These are phyloP conservation scores for Leccinellum luteum DNA, from an alignment of 768 basidiomycete species.

Conservation along the genomic window DNA sequence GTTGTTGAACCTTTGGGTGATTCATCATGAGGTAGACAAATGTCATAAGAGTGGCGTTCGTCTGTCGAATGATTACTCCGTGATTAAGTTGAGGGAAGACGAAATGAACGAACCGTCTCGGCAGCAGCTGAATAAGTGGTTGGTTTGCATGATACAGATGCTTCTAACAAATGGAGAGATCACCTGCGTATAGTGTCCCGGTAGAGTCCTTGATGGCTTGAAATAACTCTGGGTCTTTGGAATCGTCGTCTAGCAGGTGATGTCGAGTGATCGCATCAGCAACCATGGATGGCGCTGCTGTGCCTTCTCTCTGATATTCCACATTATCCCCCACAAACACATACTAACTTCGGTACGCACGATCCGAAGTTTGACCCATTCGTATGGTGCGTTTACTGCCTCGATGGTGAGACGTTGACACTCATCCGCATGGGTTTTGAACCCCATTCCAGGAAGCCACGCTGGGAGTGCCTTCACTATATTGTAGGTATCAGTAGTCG, in stretches of 20 bases:
- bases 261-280: slow-evolving; percentile 6
- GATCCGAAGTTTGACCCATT: neutral
- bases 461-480: neutral
- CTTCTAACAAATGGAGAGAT: neutral
- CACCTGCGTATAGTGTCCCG: slow-evolving; percentile 19
- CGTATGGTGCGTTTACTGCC: neutral
- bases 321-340: neutral
- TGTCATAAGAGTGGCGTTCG: slow-evolving; percentile 17
- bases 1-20: slow-evolving; percentile 19
- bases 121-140: neutral
- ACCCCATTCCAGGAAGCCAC: neutral
- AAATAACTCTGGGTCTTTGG: neutral
- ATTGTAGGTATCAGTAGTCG: neutral
- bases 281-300: neutral
- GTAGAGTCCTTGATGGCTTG: neutral
- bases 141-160: neutral
- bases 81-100: neutral
- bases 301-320: neutral
- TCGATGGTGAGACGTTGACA: neutral
- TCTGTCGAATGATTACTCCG: slow-evolving; percentile 14
- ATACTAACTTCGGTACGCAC: neutral
- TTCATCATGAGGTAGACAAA: slow-evolving; percentile 32
- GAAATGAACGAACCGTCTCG: neutral
- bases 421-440: neutral
- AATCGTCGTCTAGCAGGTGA: neutral